Base-by-base conservation (phyloP, 2,329 filamentous ascomycete species). In the Colletotrichum chrysophilum region DNA sequence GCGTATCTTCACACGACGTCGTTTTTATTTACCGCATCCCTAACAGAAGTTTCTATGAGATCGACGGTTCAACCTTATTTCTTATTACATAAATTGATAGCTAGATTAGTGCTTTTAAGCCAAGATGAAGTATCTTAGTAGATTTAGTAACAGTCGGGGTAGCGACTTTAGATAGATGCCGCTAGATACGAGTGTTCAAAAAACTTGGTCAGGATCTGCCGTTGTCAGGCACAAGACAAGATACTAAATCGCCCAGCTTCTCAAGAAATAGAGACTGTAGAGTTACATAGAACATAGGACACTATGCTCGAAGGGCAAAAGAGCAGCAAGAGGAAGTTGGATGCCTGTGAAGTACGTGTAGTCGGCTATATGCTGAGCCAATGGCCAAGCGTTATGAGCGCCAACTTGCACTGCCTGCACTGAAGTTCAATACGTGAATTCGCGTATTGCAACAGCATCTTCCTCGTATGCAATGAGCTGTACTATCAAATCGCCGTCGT, bases 1-100 rank as follows among this genome's bases (percentile, higher is more conserved):
- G 38, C 38, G 18, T 12, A 80, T 81, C 80, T 83, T 83, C 69
- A 83, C 79, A 66, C 83, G 82, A 12, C 82, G 80, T 43, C 77
- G 77, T 72, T 83, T 83, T 77, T 79, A 84, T 75, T 81, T 79
- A 10, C 76, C 71, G 71, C 82, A 84, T 9, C 82, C 82, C 10
- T 73, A 77, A 36, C 80, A 79, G 14, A 81, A 83, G 77, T 84
- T 83, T 70, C 80, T 83, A 79, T 84, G 82, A 9, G 38, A n/a
- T 12, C 18, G 38, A 12, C 38, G 18, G 18, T 12, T n/a, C 18
- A n/a, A 48, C 18, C 8, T n/a, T 12, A 12, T n/a, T n/a, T 48
- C 38, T 18, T 48, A 4, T 12, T n/a, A n/a, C 18, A n/a, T 48
- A 48, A 12, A 4, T n/a, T 12, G 18, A 5, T 21, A 7, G n/a